Base-by-base conservation (phyloP, 78 protist species). In the Blattamonas nauphoetae region DNA sequence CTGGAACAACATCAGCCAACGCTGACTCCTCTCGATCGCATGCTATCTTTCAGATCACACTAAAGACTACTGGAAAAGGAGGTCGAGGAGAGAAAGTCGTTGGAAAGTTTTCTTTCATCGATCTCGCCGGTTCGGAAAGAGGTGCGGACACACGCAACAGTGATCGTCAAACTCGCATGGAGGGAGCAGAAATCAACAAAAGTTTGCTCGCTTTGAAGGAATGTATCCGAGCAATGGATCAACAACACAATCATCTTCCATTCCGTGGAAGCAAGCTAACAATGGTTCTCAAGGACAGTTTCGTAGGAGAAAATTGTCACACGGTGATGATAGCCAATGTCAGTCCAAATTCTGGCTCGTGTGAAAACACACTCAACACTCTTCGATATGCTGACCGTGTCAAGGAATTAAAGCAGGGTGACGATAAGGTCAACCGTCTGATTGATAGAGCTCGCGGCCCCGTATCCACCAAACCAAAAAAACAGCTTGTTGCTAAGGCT, bases 161-260 rank as follows among this genome's bases (percentile, higher is more conserved):
- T 77, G 91, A 96, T 92, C 79, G 93, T 3, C 93, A 93, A 85
- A 94, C 96, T n/a, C 87, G 98, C 34, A 85, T 92, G 85, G 98
- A 96, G 87, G 97, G 97, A 33, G 96, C 97, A 11, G 96, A 94
- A 45, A 96, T 96, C 94, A 96, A 96, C 90, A 92, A 93, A 90
- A 84, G 91, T 82, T 84, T 96, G 42, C 93, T 96, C 78, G 96
- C 97, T 1, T 91, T 96, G n/a, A 95, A 96, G 85, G 98, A 96
- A 77, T 96, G 98, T 89, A 96, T 96, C 89, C 88, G 98, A 33
- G 93, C 97, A 0, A 88, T 96, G 32, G 96, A 94, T 84, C 89
- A 64, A 86, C 35, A 85, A 3, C 35, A 85, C 2, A 78, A 79
- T 21, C 97, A 96, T 91, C 87, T 94, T 0, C 97, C 97, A 29